Base-by-base conservation (phyloP, 2,329 filamentous ascomycete species). In the Neofusicoccum laricinum region DNA sequence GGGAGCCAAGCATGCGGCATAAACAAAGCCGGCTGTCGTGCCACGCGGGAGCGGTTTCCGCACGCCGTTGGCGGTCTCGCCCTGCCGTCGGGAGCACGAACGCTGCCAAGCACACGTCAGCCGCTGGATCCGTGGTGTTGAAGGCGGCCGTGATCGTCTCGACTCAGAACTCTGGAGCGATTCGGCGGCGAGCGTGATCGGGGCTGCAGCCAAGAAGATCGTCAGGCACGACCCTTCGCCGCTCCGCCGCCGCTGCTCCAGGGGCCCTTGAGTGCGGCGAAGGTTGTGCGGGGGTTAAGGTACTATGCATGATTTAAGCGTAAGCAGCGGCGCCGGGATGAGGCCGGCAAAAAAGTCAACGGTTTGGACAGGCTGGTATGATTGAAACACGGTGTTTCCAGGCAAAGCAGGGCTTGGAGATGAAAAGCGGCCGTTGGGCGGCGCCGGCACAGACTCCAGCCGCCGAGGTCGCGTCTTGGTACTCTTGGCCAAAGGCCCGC, bases 291-390 rank as follows among this genome's bases (percentile, higher is more conserved):
- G 4, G 25, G 36, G 2, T 40, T 17, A 30, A 55, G 19, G 32
- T 4, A 40, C n/a, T 57, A 57, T 57, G 53, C 53, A 57, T 57
- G 53, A 19, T n/a, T 57, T 45, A 57, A 45, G 53, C 38, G 25
- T 45, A 41, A 21, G 5, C 19, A 21, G 51, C 4, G 7, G 12
- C 5, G 21, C 21, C 7, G 25, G 19, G 51, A 30, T 43, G 38
- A 5, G 19, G 38, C 7, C 30, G 49, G 32, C 19, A 40, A 30
- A 11, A 48, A 11, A 10, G 6, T 10, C 19, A 4, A 38, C 12
- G 45, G 19, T 30, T 5, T 30, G 25, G 25, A 30, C 36, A 38
- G 36, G 36, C 40, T 43, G 40, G 11, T 36, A 36, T 32, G 14
- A 6, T 36, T 36, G 49, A 51, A 51, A 36, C 32, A 46, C 19